Conservation (phyloP, 169 alveolate genomes). For the Eimeria acervulina region DNA sequence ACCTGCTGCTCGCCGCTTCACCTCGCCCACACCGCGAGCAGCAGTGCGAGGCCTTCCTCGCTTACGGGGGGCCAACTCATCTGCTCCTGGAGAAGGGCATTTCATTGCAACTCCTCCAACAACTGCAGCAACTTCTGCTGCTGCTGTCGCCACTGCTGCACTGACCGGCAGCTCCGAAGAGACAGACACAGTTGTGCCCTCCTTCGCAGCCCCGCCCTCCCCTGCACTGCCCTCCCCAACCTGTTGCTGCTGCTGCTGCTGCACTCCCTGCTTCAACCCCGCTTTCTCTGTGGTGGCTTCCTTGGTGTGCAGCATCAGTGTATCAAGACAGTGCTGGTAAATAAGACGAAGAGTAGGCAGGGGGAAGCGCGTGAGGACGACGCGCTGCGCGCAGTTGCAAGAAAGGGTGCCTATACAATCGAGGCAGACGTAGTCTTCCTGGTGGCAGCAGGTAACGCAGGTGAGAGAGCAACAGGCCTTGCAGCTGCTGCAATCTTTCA, state of each 20-base stretch:
- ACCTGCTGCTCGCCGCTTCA: constrained; percentile 57
- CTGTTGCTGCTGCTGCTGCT: constrained; percentile 44
- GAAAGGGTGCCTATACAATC: constrained; percentile 39
- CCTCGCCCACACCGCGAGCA: neutral
- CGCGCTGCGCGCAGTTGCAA: constrained; percentile 31
- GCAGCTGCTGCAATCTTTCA: constrained; percentile 82
- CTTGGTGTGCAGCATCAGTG: constrained; percentile 43
- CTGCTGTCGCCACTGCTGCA: constrained; percentile 49
- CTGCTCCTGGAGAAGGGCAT: constrained; percentile 59
- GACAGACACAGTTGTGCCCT: constrained; percentile 29
- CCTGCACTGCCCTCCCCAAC: neutral
- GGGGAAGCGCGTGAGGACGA: constrained; percentile 73
- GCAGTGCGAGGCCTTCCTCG: constrained; percentile 48
- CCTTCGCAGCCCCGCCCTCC: constrained; percentile 11
- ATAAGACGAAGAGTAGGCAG: constrained; percentile 56
- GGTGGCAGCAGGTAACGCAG: constrained; percentile 74
- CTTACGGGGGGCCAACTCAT: constrained; percentile 57
- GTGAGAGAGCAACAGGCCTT: constrained; percentile 65
- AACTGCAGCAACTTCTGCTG: constrained; percentile 69
- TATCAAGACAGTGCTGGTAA: constrained; percentile 58
- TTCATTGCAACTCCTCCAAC: constrained; percentile 47
- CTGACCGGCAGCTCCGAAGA: constrained; percentile 20
- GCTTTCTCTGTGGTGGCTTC: constrained; percentile 14
- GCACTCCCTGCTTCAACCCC: neutral
- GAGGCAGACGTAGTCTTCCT: constrained; percentile 54